Evolutionary conservation across 129 eudicot species (phyloP), one percentile per base, ranked within the genome.

Genomic region (Calendula officinalis): DNA sequence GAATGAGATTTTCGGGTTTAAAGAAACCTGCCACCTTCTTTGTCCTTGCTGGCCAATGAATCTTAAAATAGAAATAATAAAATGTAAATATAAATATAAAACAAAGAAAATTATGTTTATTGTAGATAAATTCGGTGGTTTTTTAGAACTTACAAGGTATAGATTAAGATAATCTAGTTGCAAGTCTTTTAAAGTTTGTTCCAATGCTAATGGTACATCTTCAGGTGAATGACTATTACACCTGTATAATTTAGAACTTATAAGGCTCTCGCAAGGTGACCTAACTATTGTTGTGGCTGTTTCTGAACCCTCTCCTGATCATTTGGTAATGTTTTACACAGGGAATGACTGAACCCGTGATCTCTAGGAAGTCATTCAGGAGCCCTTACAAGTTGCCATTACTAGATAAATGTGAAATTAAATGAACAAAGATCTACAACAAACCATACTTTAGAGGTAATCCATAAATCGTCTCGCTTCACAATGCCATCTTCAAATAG

Each of bases 401-500:
- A 60, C 48, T 0, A 34, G 50, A 3, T 13, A 43, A 60, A 38
- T 48, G 7, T 70, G 33, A 56, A 45, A 22, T 35, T 42, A 17
- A 37, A 51, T 46, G 50, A 22, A 37, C 39, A 39, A 9, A 34
- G 12, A 30, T 39, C 2, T 40, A 70, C 3, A 33, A 34, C 59
- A 36, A 60, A 89, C 97, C 95, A 86, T 53, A 89, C 90, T 68
- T 89, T 89, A 11, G 97, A 85, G 41, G 97, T 83, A 51, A 89
- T 79, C 78, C 85, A 89, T 37, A 89, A 34, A 48, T 89, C 90
- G 49, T 81, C 83, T 47, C 97, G 80, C 82, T 79, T 64, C 68
- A 89, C 90, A 36, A 78, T 75, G 3, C 90, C 91, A 39, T 72
- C 84, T 44, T 75, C 80, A 71, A 89, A 83, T 17, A 89, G 66